Evolutionary conservation across 139 green algal species (phyloP).

Genomic region (Deuterostichococcus epilithicus): DNA sequence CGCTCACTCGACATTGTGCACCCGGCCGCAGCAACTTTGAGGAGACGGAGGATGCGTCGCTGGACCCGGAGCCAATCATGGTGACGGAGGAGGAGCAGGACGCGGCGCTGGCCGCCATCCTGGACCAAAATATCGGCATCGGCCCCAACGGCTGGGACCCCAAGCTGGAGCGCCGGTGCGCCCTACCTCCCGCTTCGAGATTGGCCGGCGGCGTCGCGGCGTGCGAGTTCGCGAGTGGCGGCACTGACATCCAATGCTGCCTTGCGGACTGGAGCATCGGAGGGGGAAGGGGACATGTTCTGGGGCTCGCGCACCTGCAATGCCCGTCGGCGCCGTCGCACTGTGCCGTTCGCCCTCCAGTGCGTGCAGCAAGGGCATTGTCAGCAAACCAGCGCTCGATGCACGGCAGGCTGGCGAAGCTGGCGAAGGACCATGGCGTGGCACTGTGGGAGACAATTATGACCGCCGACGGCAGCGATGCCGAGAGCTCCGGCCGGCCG

Average conservation of each 20-base stretch:
- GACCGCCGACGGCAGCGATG: background rate
- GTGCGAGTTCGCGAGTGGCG: too few relatives aligned
- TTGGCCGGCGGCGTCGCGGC: too few relatives aligned
- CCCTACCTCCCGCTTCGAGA: too few relatives aligned
- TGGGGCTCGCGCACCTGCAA: too few relatives aligned
- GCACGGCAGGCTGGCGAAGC: background rate
- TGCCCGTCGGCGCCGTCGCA: too few relatives aligned
- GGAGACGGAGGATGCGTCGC: constrained; percentile 7
- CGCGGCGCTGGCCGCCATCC: constrained; percentile 40
- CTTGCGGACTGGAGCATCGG: too few relatives aligned
- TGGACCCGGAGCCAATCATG: constrained; percentile 80
- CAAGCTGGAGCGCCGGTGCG: constrained; percentile 4
- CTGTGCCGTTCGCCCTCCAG: too few relatives aligned
- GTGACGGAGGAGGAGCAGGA: constrained; percentile 59
- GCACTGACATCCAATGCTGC: too few relatives aligned
- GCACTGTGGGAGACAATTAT: background rate
- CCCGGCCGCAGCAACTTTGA: background rate
- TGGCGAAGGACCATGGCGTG: background rate
- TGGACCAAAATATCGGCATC: constrained; percentile 64
- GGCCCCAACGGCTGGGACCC: constrained; percentile 21
- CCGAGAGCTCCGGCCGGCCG: background rate
- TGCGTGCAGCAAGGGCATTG: too few relatives aligned
- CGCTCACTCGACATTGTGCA: too few relatives aligned
- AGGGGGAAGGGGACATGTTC: too few relatives aligned
- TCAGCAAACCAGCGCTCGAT: too few relatives aligned